A percentile compares a stretch with the other conserved stretches of the same genome.
phyloP scores from a whole-genome alignment of 768 basidiomycete genomes.

The Suillus brevipes region DNA sequence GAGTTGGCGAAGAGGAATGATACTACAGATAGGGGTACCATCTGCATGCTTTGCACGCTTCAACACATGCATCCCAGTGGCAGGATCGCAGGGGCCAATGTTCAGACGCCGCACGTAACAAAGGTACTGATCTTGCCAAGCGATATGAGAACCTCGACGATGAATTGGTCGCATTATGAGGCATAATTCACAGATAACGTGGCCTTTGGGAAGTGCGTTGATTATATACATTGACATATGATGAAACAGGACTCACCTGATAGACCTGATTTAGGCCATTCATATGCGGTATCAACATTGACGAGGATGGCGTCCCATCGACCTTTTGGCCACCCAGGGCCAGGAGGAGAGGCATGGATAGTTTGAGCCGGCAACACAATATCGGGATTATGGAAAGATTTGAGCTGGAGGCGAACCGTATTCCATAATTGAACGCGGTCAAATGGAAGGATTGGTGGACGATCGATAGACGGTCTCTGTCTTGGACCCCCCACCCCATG shows the following conservation, averaged over 20 bases:
- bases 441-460: background rate
- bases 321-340: slow-evolving; percentile 21
- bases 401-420: background rate
- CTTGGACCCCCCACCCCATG: background rate
- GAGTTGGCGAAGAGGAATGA: background rate
- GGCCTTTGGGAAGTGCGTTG: background rate
- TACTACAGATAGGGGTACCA: background rate
- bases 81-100: background rate
- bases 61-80: background rate
- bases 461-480: background rate
- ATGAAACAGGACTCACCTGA: slow-evolving; percentile 5
- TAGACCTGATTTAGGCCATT: slow-evolving; percentile 18
- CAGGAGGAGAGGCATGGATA: slow-evolving; percentile 24
- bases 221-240: background rate
- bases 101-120: background rate
- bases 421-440: background rate
- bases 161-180: background rate
- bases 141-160: background rate
- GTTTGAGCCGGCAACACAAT: slow-evolving; percentile 16
- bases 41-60: background rate
- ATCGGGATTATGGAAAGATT: background rate
- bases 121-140: background rate
- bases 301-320: slow-evolving; percentile 20
- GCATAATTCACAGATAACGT: background rate
- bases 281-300: slow-evolving; percentile 19